Evolutionary conservation across 129 eudicot species (phyloP).

Genomic region (Centrapalus pauciflorus): DNA sequence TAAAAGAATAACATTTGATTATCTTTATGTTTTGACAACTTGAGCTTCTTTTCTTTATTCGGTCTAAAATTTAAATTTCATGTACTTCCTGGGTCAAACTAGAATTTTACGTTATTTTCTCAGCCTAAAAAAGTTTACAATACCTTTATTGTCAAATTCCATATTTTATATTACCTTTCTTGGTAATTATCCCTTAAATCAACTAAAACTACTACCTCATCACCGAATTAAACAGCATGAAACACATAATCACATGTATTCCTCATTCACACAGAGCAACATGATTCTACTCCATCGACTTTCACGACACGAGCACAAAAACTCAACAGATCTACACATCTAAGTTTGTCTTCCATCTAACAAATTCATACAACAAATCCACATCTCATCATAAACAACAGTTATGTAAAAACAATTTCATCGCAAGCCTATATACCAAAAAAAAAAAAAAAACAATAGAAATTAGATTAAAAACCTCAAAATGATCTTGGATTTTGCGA

Average conservation of each 20-base stretch:
- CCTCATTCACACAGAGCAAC: neutral
- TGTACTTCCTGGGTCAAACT: too few species aligned
- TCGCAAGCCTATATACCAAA: neutral
- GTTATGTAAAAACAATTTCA: neutral
- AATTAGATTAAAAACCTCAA: constrained; percentile 51
- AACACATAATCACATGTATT: too few species aligned
- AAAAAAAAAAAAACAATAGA: neutral
- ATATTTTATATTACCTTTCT: too few species aligned
- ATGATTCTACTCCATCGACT: neutral
- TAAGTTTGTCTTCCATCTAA: neutral
- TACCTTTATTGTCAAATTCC: too few species aligned
- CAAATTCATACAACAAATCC: neutral
- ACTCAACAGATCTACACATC: neutral
- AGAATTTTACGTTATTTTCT: too few species aligned
- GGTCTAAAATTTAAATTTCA: too few species aligned
- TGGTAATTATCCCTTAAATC: too few species aligned
- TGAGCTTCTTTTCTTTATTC: too few species aligned
- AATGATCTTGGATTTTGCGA: constrained; percentile 74
- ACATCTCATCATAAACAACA: neutral
- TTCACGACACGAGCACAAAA: neutral
- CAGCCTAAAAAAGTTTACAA: too few species aligned
- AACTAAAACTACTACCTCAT: too few species aligned
- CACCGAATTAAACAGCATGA: neutral
- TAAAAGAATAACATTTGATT: too few species aligned
- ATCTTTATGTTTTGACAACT: too few species aligned